Base-by-base conservation (phyloP, 768 basidiomycete genomes). In the Scleroderma citrinum region DNA sequence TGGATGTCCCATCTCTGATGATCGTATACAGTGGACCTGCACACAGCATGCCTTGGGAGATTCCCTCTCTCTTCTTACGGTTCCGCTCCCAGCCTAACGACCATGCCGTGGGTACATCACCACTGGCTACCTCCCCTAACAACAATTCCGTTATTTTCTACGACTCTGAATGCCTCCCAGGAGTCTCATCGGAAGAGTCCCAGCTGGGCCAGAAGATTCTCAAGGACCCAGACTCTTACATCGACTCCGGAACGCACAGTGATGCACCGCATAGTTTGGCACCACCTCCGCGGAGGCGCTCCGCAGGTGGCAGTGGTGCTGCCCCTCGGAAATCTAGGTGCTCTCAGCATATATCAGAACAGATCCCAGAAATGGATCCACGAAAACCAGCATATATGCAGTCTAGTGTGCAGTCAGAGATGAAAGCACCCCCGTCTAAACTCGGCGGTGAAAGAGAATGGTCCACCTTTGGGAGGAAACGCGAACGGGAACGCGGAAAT, bases 391-490 rank as follows among this genome's bases (percentile, higher is more conserved):
- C 56, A 32, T 43, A 52, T 46, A 48, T 53, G n/a, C 48, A 50
- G 17, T 56, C 54, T 26, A 41, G 13, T 12, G 11, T 16, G 2
- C 51, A 43, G 23, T 46, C 58, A 11, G 47, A 47, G 42, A 44
- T 49, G 31, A 53, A 56, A 39, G 48, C 43, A 11, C 60, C 46
- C 49, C 35, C 57, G 16, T 64, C 62, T 43, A 56, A 50, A 39
- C 37, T 58, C 21, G 49, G 56, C 8, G 35, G 49, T 0, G 52
- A 59, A 36, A 59, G 59, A 11, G 65, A 60, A 50, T 70, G 69
- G 69, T 59, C 69, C 21, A 70, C 69, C 12, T 71, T 70, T 58
- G 69, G 69, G 24, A 61, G 66, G 41, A 55, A 49, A 40, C 57
- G 56, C 34, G 53, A 50, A 7, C 56, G 50, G 10, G 56, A 51